Evolutionary conservation across 345 rosid species (phyloP).

Genomic region (Theobroma cacao): DNA sequence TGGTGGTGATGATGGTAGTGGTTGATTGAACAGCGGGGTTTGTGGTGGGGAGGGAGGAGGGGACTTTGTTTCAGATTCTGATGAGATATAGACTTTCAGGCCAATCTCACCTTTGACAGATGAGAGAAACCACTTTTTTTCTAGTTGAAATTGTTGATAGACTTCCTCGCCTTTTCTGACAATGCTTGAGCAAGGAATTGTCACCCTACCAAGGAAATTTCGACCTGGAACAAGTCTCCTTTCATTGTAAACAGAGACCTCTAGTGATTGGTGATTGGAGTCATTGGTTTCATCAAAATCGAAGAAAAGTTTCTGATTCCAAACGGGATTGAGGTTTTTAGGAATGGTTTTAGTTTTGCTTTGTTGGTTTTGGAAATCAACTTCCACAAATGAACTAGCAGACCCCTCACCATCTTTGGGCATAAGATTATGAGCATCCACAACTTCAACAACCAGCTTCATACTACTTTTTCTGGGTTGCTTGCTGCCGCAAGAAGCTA

Average conservation of each 20-base stretch:
- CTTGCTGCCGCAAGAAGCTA: slow-evolving; percentile 27
- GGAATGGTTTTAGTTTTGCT: slow-evolving; percentile 50
- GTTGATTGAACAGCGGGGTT: background rate
- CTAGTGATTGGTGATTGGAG: slow-evolving; percentile 28
- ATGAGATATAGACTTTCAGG: slow-evolving; percentile 34
- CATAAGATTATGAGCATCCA: slow-evolving; percentile 56
- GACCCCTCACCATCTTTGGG: slow-evolving; percentile 56
- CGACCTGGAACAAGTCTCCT: slow-evolving; percentile 41
- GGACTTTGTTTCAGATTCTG: slow-evolving; percentile 23
- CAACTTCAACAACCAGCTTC: slow-evolving; percentile 46
- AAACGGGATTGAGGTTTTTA: slow-evolving; percentile 43
- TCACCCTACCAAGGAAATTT: slow-evolving; percentile 47
- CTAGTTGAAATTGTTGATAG: slow-evolving; percentile 40
- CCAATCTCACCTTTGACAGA: slow-evolving; percentile 61
- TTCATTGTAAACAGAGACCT: slow-evolving; percentile 45
- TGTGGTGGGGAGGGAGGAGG: background rate
- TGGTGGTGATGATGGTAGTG: background rate
- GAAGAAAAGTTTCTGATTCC: slow-evolving; percentile 52
- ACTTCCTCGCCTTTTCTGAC: slow-evolving; percentile 54
- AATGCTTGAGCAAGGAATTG: slow-evolving; percentile 39
- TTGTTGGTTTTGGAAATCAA: slow-evolving; percentile 45
- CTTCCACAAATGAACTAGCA: slow-evolving; percentile 47
- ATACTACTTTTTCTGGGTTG: slow-evolving; percentile 32
- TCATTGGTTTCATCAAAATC: slow-evolving; percentile 28
- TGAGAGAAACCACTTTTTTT: slow-evolving; percentile 42